phyloP scores from a whole-genome alignment of 306 rosid genomes.

The Cucurbita maxima region DNA sequence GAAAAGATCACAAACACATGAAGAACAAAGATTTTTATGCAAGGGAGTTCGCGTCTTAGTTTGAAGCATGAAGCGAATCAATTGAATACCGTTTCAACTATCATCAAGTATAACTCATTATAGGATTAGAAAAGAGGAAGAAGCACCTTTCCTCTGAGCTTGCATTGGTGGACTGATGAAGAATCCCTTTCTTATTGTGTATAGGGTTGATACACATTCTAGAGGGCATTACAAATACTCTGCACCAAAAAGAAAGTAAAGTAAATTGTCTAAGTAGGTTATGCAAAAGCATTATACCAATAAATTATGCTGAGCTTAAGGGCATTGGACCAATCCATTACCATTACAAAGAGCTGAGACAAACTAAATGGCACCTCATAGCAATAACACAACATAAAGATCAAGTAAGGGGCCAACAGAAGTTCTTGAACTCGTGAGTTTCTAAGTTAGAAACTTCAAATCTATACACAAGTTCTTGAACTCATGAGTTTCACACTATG shows the following conservation, averaged over 20 bases:
- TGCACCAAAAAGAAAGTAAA: conserved; percentile 26
- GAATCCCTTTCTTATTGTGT: conserved; percentile 77
- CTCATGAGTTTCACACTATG: too few species aligned
- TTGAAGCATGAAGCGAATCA: neutral
- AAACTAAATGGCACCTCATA: neutral
- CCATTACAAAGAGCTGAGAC: neutral
- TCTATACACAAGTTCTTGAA: too few species aligned
- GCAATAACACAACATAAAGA: neutral
- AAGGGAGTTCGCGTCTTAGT: neutral
- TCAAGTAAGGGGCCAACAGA: neutral
- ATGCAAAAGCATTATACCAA: neutral
- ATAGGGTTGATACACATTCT: conserved; percentile 91
- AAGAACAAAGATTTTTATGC: neutral
- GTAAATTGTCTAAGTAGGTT: neutral
- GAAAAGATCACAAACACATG: neutral
- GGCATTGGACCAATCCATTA: neutral
- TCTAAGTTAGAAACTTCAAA: too few species aligned
- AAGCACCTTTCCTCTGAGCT: conserved; percentile 62
- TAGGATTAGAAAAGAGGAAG: neutral
- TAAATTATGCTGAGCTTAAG: neutral
- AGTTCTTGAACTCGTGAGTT: neutral
- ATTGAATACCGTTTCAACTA: neutral
- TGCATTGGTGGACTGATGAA: conserved; percentile 37
- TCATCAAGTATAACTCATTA: neutral
- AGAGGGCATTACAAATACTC: conserved; percentile 86